Conservation (phyloP, 345 rosid species). For the Barbarea vulgaris region DNA sequence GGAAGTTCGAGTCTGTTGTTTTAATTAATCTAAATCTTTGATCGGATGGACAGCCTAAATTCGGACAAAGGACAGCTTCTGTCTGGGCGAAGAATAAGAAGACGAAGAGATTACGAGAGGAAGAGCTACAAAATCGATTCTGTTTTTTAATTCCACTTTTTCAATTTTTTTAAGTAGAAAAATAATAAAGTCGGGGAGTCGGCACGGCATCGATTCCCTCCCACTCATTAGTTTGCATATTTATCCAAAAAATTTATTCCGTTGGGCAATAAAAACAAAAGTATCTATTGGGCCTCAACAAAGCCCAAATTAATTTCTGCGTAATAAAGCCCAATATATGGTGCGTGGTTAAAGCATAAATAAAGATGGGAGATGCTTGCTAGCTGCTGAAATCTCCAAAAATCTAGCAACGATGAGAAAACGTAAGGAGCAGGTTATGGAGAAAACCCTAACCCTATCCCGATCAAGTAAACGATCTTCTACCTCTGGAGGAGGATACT, state of each 20-base stretch:
- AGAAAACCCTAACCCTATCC: background rate
- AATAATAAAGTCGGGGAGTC: background rate
- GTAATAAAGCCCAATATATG: background rate
- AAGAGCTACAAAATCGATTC: conserved; percentile 39
- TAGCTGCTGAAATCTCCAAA: background rate
- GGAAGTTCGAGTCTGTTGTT: too few relatives aligned
- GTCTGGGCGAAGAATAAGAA: background rate
- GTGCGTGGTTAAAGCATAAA: background rate
- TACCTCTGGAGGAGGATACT: background rate
- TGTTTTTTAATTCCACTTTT: conserved; percentile 4
- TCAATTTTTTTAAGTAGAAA: background rate
- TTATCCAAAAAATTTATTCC: conserved; percentile 11
- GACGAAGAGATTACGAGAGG: conserved; percentile 13
- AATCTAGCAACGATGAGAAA: background rate
- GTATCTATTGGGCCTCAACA: background rate
- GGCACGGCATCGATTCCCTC: conserved; percentile 30
- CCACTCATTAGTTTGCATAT: conserved; percentile 5
- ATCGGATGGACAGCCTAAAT: conserved; percentile 32
- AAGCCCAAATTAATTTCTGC: background rate
- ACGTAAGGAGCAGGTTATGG: conserved; percentile 4
- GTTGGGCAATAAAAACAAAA: background rate
- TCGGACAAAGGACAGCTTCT: conserved; percentile 20
- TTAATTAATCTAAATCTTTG: too few relatives aligned
- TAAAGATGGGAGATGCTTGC: too few relatives aligned
- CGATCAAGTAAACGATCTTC: background rate